These are phyloP conservation scores for Kodamaea restingae DNA, from an alignment of 805 yeast genomes.

Conservation along the genomic window DNA sequence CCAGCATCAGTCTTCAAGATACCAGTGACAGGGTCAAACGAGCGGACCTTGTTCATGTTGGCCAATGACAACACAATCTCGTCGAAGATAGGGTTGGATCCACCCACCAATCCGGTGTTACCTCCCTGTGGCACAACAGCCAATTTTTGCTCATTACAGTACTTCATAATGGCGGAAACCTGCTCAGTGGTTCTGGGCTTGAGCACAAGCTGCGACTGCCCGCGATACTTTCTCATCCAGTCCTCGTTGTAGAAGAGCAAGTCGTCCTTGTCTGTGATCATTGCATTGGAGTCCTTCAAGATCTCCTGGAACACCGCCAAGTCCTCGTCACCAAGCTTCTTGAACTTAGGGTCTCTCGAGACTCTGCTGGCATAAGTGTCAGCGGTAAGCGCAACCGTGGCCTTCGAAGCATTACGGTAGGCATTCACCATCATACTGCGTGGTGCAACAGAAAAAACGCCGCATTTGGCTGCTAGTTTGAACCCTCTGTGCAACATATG, in stretches of 20 bases:
- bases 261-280: slow-evolving; percentile 56
- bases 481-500: slow-evolving; percentile 9
- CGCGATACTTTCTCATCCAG: slow-evolving; percentile 90
- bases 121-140: slow-evolving; percentile 98
- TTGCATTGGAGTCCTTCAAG: slow-evolving; percentile 47
- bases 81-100: slow-evolving; percentile 88
- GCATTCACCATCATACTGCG: not conserved
- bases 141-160: slow-evolving; percentile 70
- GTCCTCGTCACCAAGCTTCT: slow-evolving; percentile 52
- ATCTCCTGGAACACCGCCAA: slow-evolving; percentile 57
- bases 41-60: slow-evolving; percentile 70
- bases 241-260: slow-evolving; percentile 77
- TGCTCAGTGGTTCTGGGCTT: slow-evolving; percentile 81
- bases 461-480: slow-evolving; percentile 6
- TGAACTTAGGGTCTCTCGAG: slow-evolving; percentile 47
- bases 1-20: slow-evolving; percentile 90
- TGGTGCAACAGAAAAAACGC: not conserved
- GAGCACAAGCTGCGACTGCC: slow-evolving; percentile 76
- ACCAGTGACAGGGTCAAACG: slow-evolving; percentile 80
- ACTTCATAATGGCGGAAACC: slow-evolving; percentile 68
- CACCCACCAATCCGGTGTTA: slow-evolving; percentile 94
- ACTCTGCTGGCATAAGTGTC: slow-evolving; percentile 63
- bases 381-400: slow-evolving; percentile 54
- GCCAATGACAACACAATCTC: slow-evolving; percentile 74
- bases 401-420: slow-evolving; percentile 16